Percentiles rank a stretch among this genome's conserved stretches.
Conservation (phyloP, 129 eudicot genomes). For the Arctium minus region DNA sequence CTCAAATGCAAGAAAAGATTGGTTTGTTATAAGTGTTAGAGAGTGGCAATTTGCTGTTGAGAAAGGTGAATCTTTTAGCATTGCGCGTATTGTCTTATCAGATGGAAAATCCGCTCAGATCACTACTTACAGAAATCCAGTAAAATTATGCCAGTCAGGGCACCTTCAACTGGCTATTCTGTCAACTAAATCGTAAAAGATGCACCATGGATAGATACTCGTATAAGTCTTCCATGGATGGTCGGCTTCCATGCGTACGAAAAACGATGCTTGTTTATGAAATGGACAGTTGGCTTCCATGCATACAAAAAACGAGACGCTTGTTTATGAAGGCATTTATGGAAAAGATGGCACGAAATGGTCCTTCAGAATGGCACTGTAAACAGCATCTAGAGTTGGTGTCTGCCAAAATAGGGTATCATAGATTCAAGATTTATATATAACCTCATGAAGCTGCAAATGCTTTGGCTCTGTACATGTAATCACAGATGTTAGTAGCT, state of each 20-base stretch:
- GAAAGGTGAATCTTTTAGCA: constrained; percentile 68
- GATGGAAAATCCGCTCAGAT: constrained; percentile 38
- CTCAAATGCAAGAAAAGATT: constrained; percentile 44
- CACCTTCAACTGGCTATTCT: constrained; percentile 55
- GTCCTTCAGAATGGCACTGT: neutral
- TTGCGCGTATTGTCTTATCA: constrained; percentile 53
- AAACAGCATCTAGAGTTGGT: neutral
- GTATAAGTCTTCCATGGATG: neutral
- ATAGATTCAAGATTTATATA: neutral
- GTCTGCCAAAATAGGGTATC: neutral
- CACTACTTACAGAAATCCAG: constrained; percentile 55
- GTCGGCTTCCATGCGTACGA: too few relatives aligned
- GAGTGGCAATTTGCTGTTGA: constrained; percentile 80
- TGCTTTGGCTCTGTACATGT: constrained; percentile 9
- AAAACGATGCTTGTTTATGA: too few relatives aligned
- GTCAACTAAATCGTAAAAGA: constrained; percentile 46
- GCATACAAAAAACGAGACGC: neutral
- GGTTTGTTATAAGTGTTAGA: constrained; percentile 52
- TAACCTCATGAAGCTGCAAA: constrained; percentile 6
- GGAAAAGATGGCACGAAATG: neutral
- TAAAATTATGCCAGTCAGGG: constrained; percentile 46
- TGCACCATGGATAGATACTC: neutral
- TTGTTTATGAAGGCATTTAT: too few relatives aligned
- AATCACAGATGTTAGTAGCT: neutral
- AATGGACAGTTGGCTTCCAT: neutral